Evolutionary conservation across 2,329 filamentous ascomycete species (phyloP).

Genomic region (Colletotrichum tabaci): DNA sequence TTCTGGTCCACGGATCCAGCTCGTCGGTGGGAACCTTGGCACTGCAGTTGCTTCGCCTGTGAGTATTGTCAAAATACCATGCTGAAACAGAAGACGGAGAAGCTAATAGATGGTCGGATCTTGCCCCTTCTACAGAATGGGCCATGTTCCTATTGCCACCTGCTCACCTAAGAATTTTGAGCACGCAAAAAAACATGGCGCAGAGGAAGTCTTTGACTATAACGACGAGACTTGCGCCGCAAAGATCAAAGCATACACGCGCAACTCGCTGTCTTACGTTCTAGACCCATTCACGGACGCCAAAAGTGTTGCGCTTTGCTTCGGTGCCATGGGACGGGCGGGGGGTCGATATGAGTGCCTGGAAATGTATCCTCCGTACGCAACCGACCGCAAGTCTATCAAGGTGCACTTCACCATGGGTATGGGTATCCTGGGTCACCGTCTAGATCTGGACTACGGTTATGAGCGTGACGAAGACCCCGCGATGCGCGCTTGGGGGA

Average conservation of each 20-base stretch:
- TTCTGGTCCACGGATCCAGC: constrained; percentile 46
- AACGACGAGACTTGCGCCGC: constrained; percentile 49
- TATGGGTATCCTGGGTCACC: constrained; percentile 5
- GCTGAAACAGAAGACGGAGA: not conserved
- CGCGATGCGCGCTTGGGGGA: not conserved
- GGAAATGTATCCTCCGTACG: constrained; percentile 20
- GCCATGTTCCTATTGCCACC: constrained; percentile 50
- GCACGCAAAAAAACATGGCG: constrained; percentile 58
- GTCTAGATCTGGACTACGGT: constrained; percentile 3
- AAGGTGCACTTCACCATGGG: constrained; percentile 13
- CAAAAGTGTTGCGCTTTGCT: constrained; percentile 53
- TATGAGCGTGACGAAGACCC: constrained; percentile 13
- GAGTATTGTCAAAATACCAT: constrained; percentile 23
- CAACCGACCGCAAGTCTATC: not conserved
- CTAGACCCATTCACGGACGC: constrained; percentile 56
- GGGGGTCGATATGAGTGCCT: constrained; percentile 16
- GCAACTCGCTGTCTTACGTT: constrained; percentile 53
- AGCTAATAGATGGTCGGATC: too few species aligned
- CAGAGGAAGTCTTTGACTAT: constrained; percentile 63
- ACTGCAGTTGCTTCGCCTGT: constrained; percentile 48
- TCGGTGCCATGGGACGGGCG: constrained; percentile 51
- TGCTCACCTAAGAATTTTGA: constrained; percentile 60
- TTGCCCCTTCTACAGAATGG: constrained; percentile 9
- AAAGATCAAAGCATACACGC: constrained; percentile 50
- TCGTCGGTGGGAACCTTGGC: constrained; percentile 45